These are phyloP conservation scores for Boletellus ananas DNA, from an alignment of 768 basidiomycete genomes.

Conservation along the genomic window DNA sequence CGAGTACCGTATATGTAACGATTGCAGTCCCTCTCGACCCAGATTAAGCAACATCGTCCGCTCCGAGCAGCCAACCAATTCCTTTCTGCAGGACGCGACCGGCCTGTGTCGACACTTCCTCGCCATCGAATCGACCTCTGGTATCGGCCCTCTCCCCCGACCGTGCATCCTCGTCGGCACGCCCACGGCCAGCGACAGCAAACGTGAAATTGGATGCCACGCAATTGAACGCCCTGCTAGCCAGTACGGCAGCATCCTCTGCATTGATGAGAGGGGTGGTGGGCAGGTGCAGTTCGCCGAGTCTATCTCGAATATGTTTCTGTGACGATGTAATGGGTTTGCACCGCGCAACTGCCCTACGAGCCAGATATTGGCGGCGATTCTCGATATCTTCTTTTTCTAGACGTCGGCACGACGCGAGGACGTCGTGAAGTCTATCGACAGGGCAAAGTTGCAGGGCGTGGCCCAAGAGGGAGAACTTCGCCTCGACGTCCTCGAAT, in stretches of 20 bases:
- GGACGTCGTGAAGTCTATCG: conserved; percentile 73
- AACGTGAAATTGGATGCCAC: conserved; percentile 77
- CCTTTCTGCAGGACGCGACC: conserved; percentile 80
- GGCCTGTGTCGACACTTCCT: conserved; percentile 71
- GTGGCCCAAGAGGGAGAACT: conserved; percentile 68
- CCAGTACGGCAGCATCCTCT: conserved; percentile 77
- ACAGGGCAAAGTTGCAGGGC: conserved; percentile 85
- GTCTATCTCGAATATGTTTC: conserved; percentile 46
- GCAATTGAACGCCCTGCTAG: conserved; percentile 71
- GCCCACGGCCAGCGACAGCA: conserved; percentile 44
- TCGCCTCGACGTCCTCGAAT: conserved; percentile 63
- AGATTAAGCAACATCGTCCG: conserved; percentile 47
- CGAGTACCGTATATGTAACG: conserved; percentile 9
- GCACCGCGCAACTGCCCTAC: conserved; percentile 18
- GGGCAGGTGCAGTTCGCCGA: conserved; percentile 67
- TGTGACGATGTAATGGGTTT: conserved; percentile 22
- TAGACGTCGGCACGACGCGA: conserved; percentile 70
- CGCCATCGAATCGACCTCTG: conserved; percentile 43
- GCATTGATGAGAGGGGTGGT: conserved; percentile 65
- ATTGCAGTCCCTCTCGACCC: neutral
- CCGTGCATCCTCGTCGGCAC: conserved; percentile 19
- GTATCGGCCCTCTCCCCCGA: conserved; percentile 40
- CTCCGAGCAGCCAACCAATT: conserved; percentile 94
- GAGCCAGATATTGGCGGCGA: conserved; percentile 43
- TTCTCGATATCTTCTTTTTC: conserved; percentile 60